Base-by-base conservation (phyloP, 306 rosid genomes). In the Morella rubra region DNA sequence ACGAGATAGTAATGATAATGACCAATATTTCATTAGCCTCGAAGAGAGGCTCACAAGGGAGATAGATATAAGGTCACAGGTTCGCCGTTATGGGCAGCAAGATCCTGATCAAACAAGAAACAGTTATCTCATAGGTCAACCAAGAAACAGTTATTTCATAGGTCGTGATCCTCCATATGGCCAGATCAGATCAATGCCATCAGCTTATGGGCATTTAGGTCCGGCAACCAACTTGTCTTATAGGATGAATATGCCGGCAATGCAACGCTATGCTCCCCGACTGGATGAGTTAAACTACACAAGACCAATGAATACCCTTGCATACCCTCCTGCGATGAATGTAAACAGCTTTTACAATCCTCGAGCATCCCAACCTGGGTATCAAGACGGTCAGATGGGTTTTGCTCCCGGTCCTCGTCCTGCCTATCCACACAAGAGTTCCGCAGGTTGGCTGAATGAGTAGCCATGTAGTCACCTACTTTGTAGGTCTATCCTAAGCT, bases 191-290 rank as follows among this genome's bases (percentile, higher is more conserved):
- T 75, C 65, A 5, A 37, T 54, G 65, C 62, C 86, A 11, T 4
- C 83, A 47, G 16, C 78, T 46, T 86, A 87, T 76, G 69, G 79
- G 20, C 76, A 40, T 51, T 49, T 5, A 19, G 83, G 82, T 79
- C 54, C 81, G 0, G 54, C 41, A 11, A 24, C 82, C 4, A 83
- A 80, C 60, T 44, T 81, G 14, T 66, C 88, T 59, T 87, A 80
- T 81, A 50, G 73, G 72, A 89, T 20, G 67, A 77, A 59, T 71
- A 75, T 78, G 10, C 84, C 97, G 12, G 80, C 89, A 42, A 90
- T 81, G 87, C 86, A 84, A 49, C 91, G 88, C 53, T 91, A 91
- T 78, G 87, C 82, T 6, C 91, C 96, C 54, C 88, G 86, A 64
- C 40, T 91, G 19, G 91, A 93, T 69, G 91, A 86, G 72, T 37